These are phyloP conservation scores for Torulaspora franciscae DNA, from an alignment of 805 yeast genomes.

Conservation along the genomic window DNA sequence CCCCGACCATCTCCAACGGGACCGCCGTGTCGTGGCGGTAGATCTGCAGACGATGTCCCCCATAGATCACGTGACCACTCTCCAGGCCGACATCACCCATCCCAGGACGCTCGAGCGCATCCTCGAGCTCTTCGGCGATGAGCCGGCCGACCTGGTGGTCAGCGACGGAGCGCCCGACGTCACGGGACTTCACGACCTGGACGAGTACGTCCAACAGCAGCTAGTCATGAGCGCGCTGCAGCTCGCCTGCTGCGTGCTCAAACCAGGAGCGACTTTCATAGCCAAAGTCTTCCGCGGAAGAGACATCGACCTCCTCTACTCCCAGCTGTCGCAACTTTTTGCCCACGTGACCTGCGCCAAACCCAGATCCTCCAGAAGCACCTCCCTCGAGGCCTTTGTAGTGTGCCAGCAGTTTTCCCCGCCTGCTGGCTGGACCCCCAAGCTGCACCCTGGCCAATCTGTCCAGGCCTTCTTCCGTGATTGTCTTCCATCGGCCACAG, in stretches of 20 bases:
- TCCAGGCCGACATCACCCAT: constrained; percentile 97
- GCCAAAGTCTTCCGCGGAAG: constrained; percentile 96
- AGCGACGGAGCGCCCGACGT: constrained; percentile 99
- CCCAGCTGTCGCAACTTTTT: constrained; percentile 84
- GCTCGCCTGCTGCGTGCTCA: constrained; percentile 80
- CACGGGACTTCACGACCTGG: constrained; percentile 93
- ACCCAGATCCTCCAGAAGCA: constrained; percentile 92
- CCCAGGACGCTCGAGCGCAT: constrained; percentile 80
- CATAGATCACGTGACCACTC: constrained; percentile 78
- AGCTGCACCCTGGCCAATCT: constrained; percentile 48
- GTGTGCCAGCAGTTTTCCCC: constrained; percentile 89
- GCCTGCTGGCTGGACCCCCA: constrained; percentile 77
- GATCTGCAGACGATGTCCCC: constrained; percentile 98
- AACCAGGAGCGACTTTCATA: constrained; percentile 88
- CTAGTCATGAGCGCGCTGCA: constrained; percentile 86
- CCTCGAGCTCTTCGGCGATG: constrained; percentile 78
- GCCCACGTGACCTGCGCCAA: constrained; percentile 90
- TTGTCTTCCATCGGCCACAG: constrained; percentile 43
- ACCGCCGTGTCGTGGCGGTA: constrained; percentile 68
- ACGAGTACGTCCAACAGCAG: constrained; percentile 96
- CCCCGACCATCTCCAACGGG: constrained; percentile 4
- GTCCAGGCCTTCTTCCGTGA: constrained; percentile 81
- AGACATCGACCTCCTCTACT: constrained; percentile 87
- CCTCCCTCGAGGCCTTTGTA: constrained; percentile 88
- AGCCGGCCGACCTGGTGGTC: constrained; percentile 91